These are phyloP conservation scores for Fusarium staphyleae DNA, from an alignment of 2,329 filamentous ascomycete species.

Conservation along the genomic window DNA sequence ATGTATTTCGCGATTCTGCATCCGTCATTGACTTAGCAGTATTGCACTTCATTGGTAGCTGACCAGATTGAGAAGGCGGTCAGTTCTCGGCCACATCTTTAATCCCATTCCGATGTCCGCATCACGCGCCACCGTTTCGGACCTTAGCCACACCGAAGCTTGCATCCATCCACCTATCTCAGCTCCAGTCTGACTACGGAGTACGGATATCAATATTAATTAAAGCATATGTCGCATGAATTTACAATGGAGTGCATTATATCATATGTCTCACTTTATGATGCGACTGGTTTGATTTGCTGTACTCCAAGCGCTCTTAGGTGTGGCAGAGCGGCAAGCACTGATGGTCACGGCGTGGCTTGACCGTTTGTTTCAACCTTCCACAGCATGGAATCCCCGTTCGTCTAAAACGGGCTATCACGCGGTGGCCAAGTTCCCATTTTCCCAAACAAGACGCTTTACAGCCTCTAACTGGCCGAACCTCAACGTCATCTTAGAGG, in stretches of 20 bases:
- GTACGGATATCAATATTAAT: no score
- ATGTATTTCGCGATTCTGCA: conserved; percentile 41
- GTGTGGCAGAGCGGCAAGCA: conserved; percentile 1
- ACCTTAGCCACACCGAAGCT: conserved; percentile 1
- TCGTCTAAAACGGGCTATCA: conserved; percentile 7
- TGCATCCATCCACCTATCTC: neutral
- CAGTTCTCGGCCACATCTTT: conserved; percentile 16
- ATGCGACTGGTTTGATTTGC: neutral
- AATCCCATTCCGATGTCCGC: conserved; percentile 13
- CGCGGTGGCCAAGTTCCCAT: conserved; percentile 27
- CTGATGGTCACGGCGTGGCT: conserved; percentile 6
- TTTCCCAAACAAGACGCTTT: conserved; percentile 25
- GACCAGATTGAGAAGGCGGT: conserved; percentile 36
- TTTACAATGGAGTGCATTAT: neutral
- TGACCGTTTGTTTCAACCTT: conserved; percentile 25
- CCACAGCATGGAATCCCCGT: conserved; percentile 11
- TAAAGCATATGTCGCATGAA: no score
- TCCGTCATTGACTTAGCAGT: conserved; percentile 44
- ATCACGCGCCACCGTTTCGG: neutral
- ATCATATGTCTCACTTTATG: neutral
- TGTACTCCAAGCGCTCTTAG: neutral
- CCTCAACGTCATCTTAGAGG: conserved; percentile 14
- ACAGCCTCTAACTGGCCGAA: conserved; percentile 34
- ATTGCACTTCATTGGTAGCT: conserved; percentile 25
- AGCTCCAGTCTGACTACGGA: no score